Base-by-base conservation (phyloP, 2,329 filamentous ascomycete species). In the Geosmithia morbida region DNA sequence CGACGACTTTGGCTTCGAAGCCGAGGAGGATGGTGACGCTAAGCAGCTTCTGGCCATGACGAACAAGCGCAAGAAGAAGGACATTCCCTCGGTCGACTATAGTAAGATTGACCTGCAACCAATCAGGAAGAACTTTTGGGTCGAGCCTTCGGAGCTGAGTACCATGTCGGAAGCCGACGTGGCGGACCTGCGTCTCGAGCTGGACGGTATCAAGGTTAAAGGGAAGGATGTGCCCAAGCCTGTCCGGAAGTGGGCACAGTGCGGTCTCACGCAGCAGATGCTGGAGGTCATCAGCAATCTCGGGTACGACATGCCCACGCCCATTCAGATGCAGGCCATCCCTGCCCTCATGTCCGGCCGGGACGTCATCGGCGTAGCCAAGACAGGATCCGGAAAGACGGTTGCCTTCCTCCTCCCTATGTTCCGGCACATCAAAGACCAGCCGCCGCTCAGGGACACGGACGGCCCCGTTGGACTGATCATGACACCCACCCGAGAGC, bases 401-500 rank as follows among this genome's bases (percentile, higher is more conserved):
- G 81, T 97, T 56, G 92, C 92, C 6, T 98, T 97, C 61, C 68
- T 95, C 29, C 75, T 98, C 43, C 92, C 92, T 39, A 96, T 97
- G 87, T 96, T 98, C 62, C 81, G 92, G 48, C 92, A 98, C 61
- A 95, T 97, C 67, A 92, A 90, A 64, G 92, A 97, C 58, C 92
- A 98, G 61, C 74, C 80, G 45, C 81, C 85, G 0, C 69, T 96
- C 17, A 85, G 85, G 56, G 80, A 85, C 42, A 81, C 83, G 51
- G 92, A 98, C 60, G 92, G 92, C 0, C 87, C 92, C 0, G 79
- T 98, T 46, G 82, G 83, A 11, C 66, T 98, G 46, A 85, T 98
- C 52, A 85, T 98, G 74, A 92, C 90, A 13, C 92, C 92, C 1
- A 98, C 92, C 3, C 81, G 92, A 63, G 92, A 98, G 65, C 71